Percentiles rank a stretch among this genome's conserved stretches.
Conservation (phyloP, 257 asterid species). For the Datura wrightii region DNA sequence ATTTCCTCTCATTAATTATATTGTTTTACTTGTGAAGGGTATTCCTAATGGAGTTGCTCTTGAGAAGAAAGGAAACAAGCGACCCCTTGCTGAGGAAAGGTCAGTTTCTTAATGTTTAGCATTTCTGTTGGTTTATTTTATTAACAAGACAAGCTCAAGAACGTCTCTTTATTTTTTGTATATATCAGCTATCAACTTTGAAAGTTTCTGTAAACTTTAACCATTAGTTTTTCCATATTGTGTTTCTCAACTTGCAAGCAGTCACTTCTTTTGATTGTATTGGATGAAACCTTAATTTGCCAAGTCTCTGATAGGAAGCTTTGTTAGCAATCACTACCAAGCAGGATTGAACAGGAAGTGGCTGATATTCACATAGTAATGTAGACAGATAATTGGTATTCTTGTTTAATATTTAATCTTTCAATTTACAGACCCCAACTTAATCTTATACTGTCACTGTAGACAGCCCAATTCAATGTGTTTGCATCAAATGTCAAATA, state of each 20-base stretch:
- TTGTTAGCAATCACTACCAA: background rate
- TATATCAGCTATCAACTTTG: conserved; percentile 2
- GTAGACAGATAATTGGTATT: background rate
- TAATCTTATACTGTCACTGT: conserved; percentile 4
- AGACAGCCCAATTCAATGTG: background rate
- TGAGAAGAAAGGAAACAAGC: conserved; percentile 84
- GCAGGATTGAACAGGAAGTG: background rate
- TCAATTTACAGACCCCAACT: background rate
- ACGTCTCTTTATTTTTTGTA: background rate
- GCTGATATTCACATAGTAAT: conserved; percentile 10
- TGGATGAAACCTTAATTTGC: background rate
- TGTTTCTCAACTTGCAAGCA: background rate
- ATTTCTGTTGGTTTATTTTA: background rate
- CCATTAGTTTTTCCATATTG: background rate
- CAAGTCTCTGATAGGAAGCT: background rate
- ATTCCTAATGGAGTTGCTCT: conserved; percentile 73
- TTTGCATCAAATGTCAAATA: background rate
- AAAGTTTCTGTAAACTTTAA: background rate
- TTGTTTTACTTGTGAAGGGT: conserved; percentile 60
- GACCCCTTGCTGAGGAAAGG: conserved; percentile 86
- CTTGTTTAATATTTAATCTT: too few relatives aligned
- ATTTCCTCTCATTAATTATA: conserved; percentile 34
- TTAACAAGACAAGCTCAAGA: background rate
- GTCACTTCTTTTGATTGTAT: background rate
- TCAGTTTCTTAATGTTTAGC: conserved; percentile 34